phyloP scores from a whole-genome alignment of 495 filamentous ascomycete species.

The Hypoxylon intermedium region DNA sequence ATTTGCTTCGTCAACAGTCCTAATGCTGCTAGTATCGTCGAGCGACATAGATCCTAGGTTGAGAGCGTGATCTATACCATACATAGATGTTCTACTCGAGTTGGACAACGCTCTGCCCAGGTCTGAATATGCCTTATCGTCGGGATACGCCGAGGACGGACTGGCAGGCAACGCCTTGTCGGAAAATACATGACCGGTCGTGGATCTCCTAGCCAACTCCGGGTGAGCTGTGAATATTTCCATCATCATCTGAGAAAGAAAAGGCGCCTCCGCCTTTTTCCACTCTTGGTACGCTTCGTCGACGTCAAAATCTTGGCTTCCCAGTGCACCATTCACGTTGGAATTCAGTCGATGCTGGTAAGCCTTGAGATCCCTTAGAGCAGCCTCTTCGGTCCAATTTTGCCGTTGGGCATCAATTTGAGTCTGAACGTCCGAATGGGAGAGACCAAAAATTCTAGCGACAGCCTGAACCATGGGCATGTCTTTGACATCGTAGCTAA shows the following conservation, averaged over 20 bases:
- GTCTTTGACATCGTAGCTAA: slow-evolving; percentile 92
- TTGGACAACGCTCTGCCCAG: slow-evolving; percentile 59
- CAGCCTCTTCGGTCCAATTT: slow-evolving; percentile 89
- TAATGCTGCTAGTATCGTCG: slow-evolving; percentile 61
- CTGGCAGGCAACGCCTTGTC: slow-evolving; percentile 58
- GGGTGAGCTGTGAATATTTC: slow-evolving; percentile 86
- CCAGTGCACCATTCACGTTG: slow-evolving; percentile 77
- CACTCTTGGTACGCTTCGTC: slow-evolving; percentile 90
- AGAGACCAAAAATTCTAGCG: slow-evolving; percentile 80
- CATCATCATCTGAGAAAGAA: slow-evolving; percentile 90
- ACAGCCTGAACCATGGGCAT: slow-evolving; percentile 94
- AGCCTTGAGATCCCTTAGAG: slow-evolving; percentile 86
- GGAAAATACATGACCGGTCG: slow-evolving; percentile 31
- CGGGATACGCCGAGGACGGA: slow-evolving; percentile 46
- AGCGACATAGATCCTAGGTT: slow-evolving; percentile 77
- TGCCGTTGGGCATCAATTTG: slow-evolving; percentile 83
- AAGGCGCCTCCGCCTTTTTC: slow-evolving; percentile 82
- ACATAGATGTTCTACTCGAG: slow-evolving; percentile 50
- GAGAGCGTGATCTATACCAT: slow-evolving; percentile 77
- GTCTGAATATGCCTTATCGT: slow-evolving; percentile 65
- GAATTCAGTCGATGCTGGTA: slow-evolving; percentile 86
- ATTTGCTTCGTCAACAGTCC: slow-evolving; percentile 57
- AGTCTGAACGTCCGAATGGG: slow-evolving; percentile 75
- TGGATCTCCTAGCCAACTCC: slow-evolving; percentile 72
- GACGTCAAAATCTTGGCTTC: slow-evolving; percentile 84